Conservation (phyloP, 306 rosid genomes). For the Inga leiocalycina region DNA sequence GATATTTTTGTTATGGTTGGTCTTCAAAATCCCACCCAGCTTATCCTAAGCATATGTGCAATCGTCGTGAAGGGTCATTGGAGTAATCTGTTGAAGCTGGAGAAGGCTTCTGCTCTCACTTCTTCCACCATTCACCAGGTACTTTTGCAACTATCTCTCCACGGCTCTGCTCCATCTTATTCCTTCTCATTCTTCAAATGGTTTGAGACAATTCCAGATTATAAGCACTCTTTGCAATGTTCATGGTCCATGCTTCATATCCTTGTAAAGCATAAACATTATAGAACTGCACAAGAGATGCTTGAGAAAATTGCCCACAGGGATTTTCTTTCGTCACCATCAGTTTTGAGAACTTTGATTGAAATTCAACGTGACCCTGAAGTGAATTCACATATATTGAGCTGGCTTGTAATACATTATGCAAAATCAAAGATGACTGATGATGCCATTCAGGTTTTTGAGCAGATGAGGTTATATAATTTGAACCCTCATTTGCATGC, state of each 20-base stretch:
- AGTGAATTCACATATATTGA: conserved; percentile 78
- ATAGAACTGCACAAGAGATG: conserved; percentile 65
- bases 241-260: conserved; percentile 79
- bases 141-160: conserved; percentile 55
- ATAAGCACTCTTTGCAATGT: conserved; percentile 70
- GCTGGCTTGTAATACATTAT: conserved; percentile 80
- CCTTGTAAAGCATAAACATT: conserved; percentile 59
- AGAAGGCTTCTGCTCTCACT: conserved; percentile 46
- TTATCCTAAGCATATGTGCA: conserved; percentile 52
- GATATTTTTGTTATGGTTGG: conserved; percentile 41
- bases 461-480: conserved; percentile 63
- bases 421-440: conserved; percentile 62
- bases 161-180: conserved; percentile 48
- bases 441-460: conserved; percentile 81
- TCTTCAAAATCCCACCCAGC: conserved; percentile 35
- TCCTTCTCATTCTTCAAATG: conserved; percentile 77
- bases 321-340: conserved; percentile 70
- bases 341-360: conserved; percentile 69
- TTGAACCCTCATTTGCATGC: conserved; percentile 74
- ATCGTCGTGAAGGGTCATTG: conserved; percentile 69
- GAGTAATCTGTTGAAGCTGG: conserved; percentile 57
- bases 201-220: conserved; percentile 59
- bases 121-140: conserved; percentile 61
- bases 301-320: conserved; percentile 68
- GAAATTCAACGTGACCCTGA: conserved; percentile 52